Conservation (phyloP, 345 rosid genomes). For the Bruguiera gymnorhiza region DNA sequence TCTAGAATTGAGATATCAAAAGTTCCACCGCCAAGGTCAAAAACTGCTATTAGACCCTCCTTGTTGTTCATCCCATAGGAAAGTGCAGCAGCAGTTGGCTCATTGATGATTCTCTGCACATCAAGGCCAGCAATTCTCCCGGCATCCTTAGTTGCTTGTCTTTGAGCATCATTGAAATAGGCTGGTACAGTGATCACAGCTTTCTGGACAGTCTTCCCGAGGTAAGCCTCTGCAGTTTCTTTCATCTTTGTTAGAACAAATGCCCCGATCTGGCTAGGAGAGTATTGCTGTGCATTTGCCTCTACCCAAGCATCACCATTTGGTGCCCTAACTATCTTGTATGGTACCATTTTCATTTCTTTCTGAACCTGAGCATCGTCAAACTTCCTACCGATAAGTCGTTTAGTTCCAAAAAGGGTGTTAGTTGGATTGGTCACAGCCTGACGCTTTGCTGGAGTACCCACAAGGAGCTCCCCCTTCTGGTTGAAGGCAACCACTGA, state of each 20-base stretch:
- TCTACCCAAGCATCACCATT: conserved; percentile 44
- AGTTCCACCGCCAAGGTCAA: conserved; percentile 39
- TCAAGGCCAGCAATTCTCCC: conserved; percentile 38
- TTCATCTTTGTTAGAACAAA: conserved; percentile 36
- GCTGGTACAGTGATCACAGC: conserved; percentile 41
- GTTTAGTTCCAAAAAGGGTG: conserved; percentile 36
- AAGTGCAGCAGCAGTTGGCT: conserved; percentile 42
- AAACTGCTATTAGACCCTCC: conserved; percentile 39
- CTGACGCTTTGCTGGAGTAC: conserved; percentile 40
- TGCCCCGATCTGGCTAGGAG: conserved; percentile 38
- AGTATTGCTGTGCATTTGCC: conserved; percentile 34
- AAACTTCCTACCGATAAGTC: conserved; percentile 34
- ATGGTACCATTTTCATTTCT: conserved; percentile 43
- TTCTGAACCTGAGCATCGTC: conserved; percentile 33
- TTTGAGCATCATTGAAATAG: conserved; percentile 41
- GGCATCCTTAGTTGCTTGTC: conserved; percentile 42
- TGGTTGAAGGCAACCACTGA: conserved; percentile 33
- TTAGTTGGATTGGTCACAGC: conserved; percentile 39
- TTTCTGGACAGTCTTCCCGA: conserved; percentile 27
- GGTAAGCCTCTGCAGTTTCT: conserved; percentile 36
- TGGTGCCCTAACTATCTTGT: conserved; percentile 33
- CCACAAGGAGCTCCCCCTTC: conserved; percentile 34
- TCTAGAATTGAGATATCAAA: conserved; percentile 35
- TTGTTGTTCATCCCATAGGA: conserved; percentile 38
- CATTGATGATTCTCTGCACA: conserved; percentile 37